Percentiles rank a stretch among this genome's conserved stretches.
Conservation (phyloP, 2,329 filamentous ascomycete species). For the Teratosphaeria epicoccoides region DNA sequence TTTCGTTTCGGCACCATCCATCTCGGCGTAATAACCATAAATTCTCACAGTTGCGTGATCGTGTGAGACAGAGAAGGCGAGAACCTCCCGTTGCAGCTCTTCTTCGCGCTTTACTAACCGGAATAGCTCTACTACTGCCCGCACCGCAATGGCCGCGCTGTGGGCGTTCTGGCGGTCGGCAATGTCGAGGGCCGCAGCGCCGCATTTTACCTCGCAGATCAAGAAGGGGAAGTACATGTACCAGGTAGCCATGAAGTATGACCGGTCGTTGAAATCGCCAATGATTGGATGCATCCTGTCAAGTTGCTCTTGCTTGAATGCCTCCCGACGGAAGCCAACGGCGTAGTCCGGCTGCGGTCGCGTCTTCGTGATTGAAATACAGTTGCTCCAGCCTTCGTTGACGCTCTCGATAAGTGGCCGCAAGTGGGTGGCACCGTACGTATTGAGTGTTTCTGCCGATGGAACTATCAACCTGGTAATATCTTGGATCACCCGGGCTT, state of each 20-base stretch:
- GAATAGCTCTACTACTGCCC: slow-evolving; percentile 14
- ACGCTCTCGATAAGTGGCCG: slow-evolving; percentile 25
- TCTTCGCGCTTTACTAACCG: slow-evolving; percentile 14
- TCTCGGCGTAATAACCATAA: slow-evolving; percentile 5
- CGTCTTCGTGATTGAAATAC: slow-evolving; percentile 6
- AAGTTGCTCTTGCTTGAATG: slow-evolving; percentile 11
- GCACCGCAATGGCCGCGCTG: slow-evolving; percentile 11
- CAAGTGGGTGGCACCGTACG: slow-evolving; percentile 21
- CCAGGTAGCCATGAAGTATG: slow-evolving; percentile 24
- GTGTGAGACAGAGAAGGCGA: not conserved
- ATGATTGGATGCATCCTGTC: slow-evolving; percentile 17
- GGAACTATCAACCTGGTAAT: slow-evolving; percentile 31
- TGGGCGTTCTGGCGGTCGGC: slow-evolving; percentile 18
- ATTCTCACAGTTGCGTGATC: not conserved
- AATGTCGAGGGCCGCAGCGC: slow-evolving; percentile 10
- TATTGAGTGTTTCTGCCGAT: slow-evolving; percentile 29
- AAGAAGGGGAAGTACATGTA: slow-evolving; percentile 18
- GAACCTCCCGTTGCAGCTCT: not conserved
- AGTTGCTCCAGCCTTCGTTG: slow-evolving; percentile 13
- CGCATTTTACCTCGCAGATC: slow-evolving; percentile 15
- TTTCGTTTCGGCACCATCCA: slow-evolving; percentile 6
- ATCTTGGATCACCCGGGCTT: slow-evolving; percentile 31
- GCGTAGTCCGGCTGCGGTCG: slow-evolving; percentile 12
- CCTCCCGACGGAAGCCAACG: slow-evolving; percentile 8
- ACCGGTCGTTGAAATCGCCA: slow-evolving; percentile 9